These are phyloP conservation scores for Agastache rugosa DNA, from an alignment of 257 asterid genomes.

Conservation along the genomic window DNA sequence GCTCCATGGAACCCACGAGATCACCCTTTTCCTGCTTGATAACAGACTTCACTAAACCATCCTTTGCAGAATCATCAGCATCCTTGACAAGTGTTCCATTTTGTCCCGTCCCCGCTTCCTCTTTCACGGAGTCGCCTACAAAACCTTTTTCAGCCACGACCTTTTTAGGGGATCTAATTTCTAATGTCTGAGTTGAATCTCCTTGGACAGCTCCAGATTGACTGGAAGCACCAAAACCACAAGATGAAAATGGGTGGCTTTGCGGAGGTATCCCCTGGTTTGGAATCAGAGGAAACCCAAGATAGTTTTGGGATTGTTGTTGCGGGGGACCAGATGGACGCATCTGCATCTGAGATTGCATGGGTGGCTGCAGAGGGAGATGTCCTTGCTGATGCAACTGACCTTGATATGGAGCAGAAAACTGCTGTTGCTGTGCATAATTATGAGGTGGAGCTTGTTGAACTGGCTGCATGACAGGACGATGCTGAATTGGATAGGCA, in stretches of 20 bases:
- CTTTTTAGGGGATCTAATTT: slow-evolving; percentile 50
- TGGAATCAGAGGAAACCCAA: slow-evolving; percentile 58
- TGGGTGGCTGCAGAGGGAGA: slow-evolving; percentile 52
- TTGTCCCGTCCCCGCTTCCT: slow-evolving; percentile 27
- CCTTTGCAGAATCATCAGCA: slow-evolving; percentile 47
- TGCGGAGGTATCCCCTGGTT: slow-evolving; percentile 57
- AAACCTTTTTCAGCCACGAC: slow-evolving; percentile 44
- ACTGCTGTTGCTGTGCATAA: slow-evolving; percentile 62
- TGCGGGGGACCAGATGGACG: slow-evolving; percentile 65
- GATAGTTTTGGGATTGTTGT: slow-evolving; percentile 57
- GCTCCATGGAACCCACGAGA: slow-evolving; percentile 40
- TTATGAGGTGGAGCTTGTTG: slow-evolving; percentile 63
- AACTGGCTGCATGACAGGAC: slow-evolving; percentile 54
- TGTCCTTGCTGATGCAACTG: slow-evolving; percentile 64
- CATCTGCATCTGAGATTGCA: slow-evolving; percentile 60
- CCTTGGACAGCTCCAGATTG: slow-evolving; percentile 54
- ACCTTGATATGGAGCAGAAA: slow-evolving; percentile 51
- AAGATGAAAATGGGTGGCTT: slow-evolving; percentile 45
- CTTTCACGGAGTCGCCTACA: slow-evolving; percentile 47
- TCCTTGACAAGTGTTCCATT: slow-evolving; percentile 38
- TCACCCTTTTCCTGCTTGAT: slow-evolving; percentile 52
- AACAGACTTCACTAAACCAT: slow-evolving; percentile 50
- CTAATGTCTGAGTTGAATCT: slow-evolving; percentile 49
- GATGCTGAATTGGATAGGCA: slow-evolving; percentile 54
- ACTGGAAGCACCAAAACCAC: slow-evolving; percentile 52